These are phyloP conservation scores for Alternaria consortialis DNA, from an alignment of 2,329 filamentous ascomycete genomes.

Conservation along the genomic window DNA sequence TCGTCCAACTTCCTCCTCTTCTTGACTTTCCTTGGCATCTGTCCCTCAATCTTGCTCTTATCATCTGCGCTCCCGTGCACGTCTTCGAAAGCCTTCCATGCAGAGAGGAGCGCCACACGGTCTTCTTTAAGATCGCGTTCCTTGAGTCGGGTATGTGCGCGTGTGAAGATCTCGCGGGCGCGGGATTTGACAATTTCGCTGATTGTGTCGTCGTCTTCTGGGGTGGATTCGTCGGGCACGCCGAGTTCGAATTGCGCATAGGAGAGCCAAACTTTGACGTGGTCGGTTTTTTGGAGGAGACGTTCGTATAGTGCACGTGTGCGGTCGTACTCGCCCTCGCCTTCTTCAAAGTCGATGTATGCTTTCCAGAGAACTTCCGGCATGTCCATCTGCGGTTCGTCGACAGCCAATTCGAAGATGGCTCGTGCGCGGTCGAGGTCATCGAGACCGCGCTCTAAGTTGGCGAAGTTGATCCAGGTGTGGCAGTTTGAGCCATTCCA, in stretches of 20 bases:
- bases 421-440: slow-evolving; percentile 87
- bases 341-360: slow-evolving; percentile 98
- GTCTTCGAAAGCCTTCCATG: slow-evolving; percentile 91
- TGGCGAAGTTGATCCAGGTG: slow-evolving; percentile 96
- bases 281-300: slow-evolving; percentile 91
- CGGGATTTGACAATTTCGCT: slow-evolving; percentile 84
- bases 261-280: slow-evolving; percentile 99
- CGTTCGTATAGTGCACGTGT: slow-evolving; percentile 87
- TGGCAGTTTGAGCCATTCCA: slow-evolving; percentile 91
- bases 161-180: slow-evolving; percentile 83
- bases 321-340: slow-evolving; percentile 87
- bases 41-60: slow-evolving; percentile 82
- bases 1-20: slow-evolving; percentile 91
- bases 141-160: slow-evolving; percentile 86
- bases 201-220: slow-evolving; percentile 62
- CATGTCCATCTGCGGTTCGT: slow-evolving; percentile 89
- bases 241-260: slow-evolving; percentile 99
- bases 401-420: slow-evolving; percentile 90
- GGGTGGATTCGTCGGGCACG: slow-evolving; percentile 77
- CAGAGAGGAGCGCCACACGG: slow-evolving; percentile 87
- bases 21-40: slow-evolving; percentile 94
- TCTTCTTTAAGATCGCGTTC: slow-evolving; percentile 92
- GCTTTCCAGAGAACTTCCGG: slow-evolving; percentile 97
- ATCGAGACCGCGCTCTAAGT: slow-evolving; percentile 89
- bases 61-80: slow-evolving; percentile 81